Conservation (phyloP, 495 filamentous ascomycete genomes). For the Choiromyces venosus region DNA sequence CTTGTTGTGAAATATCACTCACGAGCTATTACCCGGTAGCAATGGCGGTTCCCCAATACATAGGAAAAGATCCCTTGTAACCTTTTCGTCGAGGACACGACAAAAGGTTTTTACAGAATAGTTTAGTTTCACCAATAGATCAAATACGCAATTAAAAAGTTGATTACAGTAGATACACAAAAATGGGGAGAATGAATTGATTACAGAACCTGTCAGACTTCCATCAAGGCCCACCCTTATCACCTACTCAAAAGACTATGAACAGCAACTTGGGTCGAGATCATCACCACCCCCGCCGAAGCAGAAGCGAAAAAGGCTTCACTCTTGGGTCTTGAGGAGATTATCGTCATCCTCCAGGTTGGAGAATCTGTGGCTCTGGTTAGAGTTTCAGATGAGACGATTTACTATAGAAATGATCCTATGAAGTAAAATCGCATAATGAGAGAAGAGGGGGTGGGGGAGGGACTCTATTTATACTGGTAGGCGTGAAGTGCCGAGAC, state of each 20-base stretch:
- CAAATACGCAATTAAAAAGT: no score
- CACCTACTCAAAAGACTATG: slow-evolving; percentile 53
- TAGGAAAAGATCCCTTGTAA: no score
- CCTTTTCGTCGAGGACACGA: no score
- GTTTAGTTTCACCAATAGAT: no score
- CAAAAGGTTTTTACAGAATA: no score
- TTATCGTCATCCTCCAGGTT: slow-evolving; percentile 57
- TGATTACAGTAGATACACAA: no score
- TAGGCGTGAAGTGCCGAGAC: neutral
- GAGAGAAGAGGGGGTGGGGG: slow-evolving; percentile 16
- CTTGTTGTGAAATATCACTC: no score
- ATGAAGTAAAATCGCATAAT: slow-evolving; percentile 52
- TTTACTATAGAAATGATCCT: slow-evolving; percentile 87
- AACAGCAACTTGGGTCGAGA: slow-evolving; percentile 52
- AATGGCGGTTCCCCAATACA: no score
- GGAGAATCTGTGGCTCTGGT: slow-evolving; percentile 57
- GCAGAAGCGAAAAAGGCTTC: slow-evolving; percentile 44
- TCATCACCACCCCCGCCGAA: slow-evolving; percentile 60
- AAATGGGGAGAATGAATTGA: no score
- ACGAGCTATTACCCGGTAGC: no score
- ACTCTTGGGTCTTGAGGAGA: slow-evolving; percentile 56
- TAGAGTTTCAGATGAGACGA: slow-evolving; percentile 69
- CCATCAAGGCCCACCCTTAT: slow-evolving; percentile 55
- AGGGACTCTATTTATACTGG: slow-evolving; percentile 5
- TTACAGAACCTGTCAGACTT: slow-evolving; percentile 55